Evolutionary conservation across 2,329 filamentous ascomycete species (phyloP).

Genomic region (Orbilia javanica): DNA sequence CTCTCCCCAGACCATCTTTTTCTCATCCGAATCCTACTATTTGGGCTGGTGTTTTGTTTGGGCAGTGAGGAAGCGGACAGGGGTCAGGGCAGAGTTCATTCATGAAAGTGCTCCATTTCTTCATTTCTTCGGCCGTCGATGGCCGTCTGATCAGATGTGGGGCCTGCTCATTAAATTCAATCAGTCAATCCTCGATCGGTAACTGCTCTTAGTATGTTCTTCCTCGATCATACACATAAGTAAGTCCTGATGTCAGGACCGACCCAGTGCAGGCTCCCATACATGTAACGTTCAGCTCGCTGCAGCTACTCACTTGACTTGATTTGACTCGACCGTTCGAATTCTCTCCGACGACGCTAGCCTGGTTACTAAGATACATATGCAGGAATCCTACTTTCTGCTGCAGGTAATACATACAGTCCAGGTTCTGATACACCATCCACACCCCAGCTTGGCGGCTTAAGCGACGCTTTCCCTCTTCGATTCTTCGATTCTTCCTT

Average conservation of each 20-base stretch:
- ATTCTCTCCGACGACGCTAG: conserved; percentile 20
- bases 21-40: conserved; percentile 53
- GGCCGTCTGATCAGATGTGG: conserved; percentile 15
- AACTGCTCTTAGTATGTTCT: no score
- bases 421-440: conserved; percentile 45
- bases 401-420: conserved; percentile 50
- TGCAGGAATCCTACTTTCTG: conserved; percentile 57
- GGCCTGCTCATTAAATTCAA: no score
- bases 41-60: conserved; percentile 33
- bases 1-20: not conserved
- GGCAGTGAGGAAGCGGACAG: conserved; percentile 30
- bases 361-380: conserved; percentile 27
- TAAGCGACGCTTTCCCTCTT: conserved; percentile 39
- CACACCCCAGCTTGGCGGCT: conserved; percentile 34
- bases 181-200: no score
- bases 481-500: not conserved
- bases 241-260: no score
- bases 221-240: no score
- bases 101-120: no score
- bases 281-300: not conserved
- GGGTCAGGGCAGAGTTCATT: no score
- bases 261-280: no score
- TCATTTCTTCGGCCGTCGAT: conserved; percentile 8
- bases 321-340: not conserved
- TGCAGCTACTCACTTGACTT: conserved; percentile 14